Conservation (phyloP, 1,139 yeast genomes). For the Meyerozyma elateridarum region DNA sequence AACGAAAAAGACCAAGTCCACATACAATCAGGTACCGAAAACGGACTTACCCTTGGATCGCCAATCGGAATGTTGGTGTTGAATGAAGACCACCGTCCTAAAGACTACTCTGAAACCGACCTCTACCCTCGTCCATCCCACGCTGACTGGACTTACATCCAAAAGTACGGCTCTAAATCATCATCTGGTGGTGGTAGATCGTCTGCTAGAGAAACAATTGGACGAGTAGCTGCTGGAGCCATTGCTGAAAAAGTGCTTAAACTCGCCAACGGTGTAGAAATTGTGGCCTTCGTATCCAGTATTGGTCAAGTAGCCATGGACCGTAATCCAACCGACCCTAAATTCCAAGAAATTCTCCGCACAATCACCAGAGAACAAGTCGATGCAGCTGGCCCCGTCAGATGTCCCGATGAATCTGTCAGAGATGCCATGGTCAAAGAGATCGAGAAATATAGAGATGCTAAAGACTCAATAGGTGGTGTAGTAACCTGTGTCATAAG, state of each 20-base stretch:
- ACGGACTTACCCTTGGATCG: slow-evolving; percentile 86
- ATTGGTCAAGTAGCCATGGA: slow-evolving; percentile 79
- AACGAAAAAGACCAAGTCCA: slow-evolving; percentile 90
- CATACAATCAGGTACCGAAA: slow-evolving; percentile 93
- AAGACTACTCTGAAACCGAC: slow-evolving; percentile 92
- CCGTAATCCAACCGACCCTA: slow-evolving; percentile 61
- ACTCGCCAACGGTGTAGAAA: slow-evolving; percentile 79
- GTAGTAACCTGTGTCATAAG: slow-evolving; percentile 96
- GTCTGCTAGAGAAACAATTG: slow-evolving; percentile 95
- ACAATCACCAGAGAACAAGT: slow-evolving; percentile 85
- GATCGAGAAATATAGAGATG: slow-evolving; percentile 81
- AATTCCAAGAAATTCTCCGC: slow-evolving; percentile 61
- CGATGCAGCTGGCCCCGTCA: slow-evolving; percentile 81
- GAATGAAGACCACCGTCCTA: slow-evolving; percentile 95
- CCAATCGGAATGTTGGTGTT: slow-evolving; percentile 91
- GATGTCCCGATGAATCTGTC: slow-evolving; percentile 80
- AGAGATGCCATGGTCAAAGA: slow-evolving; percentile 80
- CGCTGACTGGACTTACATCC: slow-evolving; percentile 91
- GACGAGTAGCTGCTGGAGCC: slow-evolving; percentile 98
- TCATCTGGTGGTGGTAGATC: slow-evolving; percentile 97
- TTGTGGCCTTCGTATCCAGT: slow-evolving; percentile 91
- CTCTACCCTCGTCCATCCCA: slow-evolving; percentile 96
- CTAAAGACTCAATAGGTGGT: slow-evolving; percentile 94
- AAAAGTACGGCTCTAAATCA: slow-evolving; percentile 88
- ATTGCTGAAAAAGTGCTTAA: slow-evolving; percentile 87